These are phyloP conservation scores for Rhynchospora pubera DNA, from an alignment of 176 grass and related monocot species.

Conservation along the genomic window DNA sequence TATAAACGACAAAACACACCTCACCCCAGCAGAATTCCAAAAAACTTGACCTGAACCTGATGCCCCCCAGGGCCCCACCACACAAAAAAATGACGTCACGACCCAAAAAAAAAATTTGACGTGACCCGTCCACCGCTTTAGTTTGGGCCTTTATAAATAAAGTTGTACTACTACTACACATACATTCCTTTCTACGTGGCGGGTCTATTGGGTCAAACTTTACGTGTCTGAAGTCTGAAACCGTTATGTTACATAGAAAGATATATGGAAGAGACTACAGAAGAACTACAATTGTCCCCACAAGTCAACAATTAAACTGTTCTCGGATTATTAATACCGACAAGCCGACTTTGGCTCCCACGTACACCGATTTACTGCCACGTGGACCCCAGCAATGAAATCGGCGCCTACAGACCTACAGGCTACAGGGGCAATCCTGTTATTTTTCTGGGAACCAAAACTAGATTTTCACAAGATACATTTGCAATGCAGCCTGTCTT, in stretches of 20 bases:
- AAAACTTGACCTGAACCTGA: neutral
- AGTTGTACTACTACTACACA: too few relatives aligned
- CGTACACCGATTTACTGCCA: neutral
- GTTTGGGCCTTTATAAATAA: neutral
- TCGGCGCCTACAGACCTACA: neutral
- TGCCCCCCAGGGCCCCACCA: too few relatives aligned
- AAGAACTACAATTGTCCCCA: neutral
- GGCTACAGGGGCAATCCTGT: neutral
- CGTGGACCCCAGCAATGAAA: neutral
- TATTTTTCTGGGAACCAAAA: neutral
- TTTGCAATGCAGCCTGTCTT: neutral
- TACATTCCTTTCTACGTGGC: neutral
- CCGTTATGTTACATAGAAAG: neutral
- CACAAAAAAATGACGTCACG: too few relatives aligned
- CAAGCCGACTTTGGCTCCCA: neutral
- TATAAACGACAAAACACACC: conserved; percentile 2
- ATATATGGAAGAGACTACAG: neutral
- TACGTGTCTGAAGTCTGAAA: neutral
- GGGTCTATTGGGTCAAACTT: neutral
- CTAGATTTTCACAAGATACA: neutral
- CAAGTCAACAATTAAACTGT: neutral
- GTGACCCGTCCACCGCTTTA: neutral
- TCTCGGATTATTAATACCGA: neutral
- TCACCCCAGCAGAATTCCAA: neutral
- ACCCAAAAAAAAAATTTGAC: neutral